Evolutionary conservation across 345 rosid species (phyloP).

Genomic region (Eucalyptus urophylla): DNA sequence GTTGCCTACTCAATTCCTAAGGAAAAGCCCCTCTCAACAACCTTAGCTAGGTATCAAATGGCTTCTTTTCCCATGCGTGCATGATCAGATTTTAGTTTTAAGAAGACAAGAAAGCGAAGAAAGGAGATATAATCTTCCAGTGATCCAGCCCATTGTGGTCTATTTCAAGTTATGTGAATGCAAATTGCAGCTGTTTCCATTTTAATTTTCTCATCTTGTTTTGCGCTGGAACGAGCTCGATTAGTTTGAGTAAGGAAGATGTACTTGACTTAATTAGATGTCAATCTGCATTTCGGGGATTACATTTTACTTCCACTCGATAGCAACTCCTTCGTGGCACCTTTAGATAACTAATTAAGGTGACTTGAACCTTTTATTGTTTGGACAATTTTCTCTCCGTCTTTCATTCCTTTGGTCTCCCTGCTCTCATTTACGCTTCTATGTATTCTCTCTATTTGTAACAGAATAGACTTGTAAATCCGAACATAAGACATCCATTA

Average conservation of each 20-base stretch:
- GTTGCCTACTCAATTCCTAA: not conserved
- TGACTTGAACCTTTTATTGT: not conserved
- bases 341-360: not conserved
- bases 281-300: not conserved
- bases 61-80: not conserved
- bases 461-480: not conserved
- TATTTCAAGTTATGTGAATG: not conserved
- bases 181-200: not conserved
- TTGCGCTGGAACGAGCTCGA: accelerated
- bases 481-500: not conserved
- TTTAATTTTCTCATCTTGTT: no score
- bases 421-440: not conserved
- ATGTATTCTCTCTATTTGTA: accelerated
- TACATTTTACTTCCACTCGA: not conserved
- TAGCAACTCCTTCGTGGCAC: not conserved
- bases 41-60: not conserved
- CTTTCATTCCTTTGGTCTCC: not conserved
- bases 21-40: not conserved
- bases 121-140: no score
- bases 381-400: not conserved
- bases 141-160: no score
- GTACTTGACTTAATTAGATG: not conserved
- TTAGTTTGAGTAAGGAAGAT: not conserved
- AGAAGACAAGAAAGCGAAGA: no score
- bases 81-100: not conserved